Percentiles rank a stretch among this genome's conserved stretches.
phyloP scores from a whole-genome alignment of 2,329 filamentous ascomycete genomes.

The Venturia effusa region DNA sequence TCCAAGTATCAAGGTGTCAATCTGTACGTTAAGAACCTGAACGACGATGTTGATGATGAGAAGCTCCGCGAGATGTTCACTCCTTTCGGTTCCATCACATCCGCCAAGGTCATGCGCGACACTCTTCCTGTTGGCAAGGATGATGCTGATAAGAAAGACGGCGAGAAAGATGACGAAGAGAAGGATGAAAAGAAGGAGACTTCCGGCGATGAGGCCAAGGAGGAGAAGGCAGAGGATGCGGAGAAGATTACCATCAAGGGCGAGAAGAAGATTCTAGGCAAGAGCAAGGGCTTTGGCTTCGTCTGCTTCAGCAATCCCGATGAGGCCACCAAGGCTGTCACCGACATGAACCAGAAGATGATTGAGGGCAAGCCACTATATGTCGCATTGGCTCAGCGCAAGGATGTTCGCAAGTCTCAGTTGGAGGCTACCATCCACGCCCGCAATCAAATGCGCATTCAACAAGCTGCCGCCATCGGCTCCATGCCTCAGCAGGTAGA shows the following conservation, averaged over 20 bases:
- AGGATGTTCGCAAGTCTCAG: slow-evolving; percentile 93
- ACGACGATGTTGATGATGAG: slow-evolving; percentile 94
- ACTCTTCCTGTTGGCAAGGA: slow-evolving; percentile 42
- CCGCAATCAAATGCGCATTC: slow-evolving; percentile 96
- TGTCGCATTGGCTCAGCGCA: slow-evolving; percentile 95
- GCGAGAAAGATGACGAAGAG: slow-evolving; percentile 36
- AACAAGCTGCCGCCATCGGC: slow-evolving; percentile 85
- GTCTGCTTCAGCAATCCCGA: slow-evolving; percentile 99
- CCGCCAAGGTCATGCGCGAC: slow-evolving; percentile 98
- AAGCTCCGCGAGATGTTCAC: slow-evolving; percentile 91
- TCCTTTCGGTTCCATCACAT: slow-evolving; percentile 89
- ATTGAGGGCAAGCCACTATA: slow-evolving; percentile 93
- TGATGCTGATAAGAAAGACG: slow-evolving; percentile 34
- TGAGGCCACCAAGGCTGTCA: slow-evolving; percentile 96
- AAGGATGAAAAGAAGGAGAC: slow-evolving; percentile 42
- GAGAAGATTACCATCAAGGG: slow-evolving; percentile 43
- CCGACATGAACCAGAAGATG: slow-evolving; percentile 99
- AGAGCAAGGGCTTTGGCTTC: slow-evolving; percentile 99
- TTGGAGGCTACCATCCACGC: slow-evolving; percentile 98
- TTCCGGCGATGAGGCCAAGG: slow-evolving; percentile 49
- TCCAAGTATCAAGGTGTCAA: slow-evolving; percentile 99
- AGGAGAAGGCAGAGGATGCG: slow-evolving; percentile 33
- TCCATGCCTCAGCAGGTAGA: slow-evolving; percentile 61
- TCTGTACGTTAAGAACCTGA: slow-evolving; percentile 98
- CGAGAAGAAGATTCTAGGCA: slow-evolving; percentile 63